Base-by-base conservation (phyloP, 805 yeast genomes). In the Starmerella tilneyi region DNA sequence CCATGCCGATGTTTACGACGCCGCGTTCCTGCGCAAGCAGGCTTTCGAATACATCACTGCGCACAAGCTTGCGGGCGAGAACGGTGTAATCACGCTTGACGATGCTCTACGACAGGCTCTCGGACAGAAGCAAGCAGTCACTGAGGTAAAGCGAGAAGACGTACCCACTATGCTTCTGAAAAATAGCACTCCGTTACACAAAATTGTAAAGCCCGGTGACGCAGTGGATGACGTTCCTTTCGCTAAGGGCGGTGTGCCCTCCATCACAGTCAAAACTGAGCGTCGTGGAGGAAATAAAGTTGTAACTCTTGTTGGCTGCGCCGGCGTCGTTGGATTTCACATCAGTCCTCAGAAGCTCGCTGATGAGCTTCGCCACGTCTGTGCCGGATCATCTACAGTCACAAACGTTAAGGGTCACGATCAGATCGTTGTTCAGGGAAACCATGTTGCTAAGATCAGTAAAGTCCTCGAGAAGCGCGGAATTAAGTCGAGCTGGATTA, bases 381-480 rank as follows among this genome's bases (percentile, higher is more conserved):
- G 97, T 60, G 88, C 95, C 11, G 95, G 96, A 0, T 84, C 96
- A 0, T 73, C 92, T 0, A 78, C 95, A 0, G 52, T 63, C 3
- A 45, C 52, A 6, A 64, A 59, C 33, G 80, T 79, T 0, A 76
- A 74, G 23, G 73, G 76, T 13, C 74, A 73, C 31, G 61, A 69
- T 32, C 94, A 84, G 56, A 85, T 92, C 4, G 72, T 78, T 38
- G 94, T 92, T 2, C 97, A 92, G 65, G 98, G 98, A 0, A 82
- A 89, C 2, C 97, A 89, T 55, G 56, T 80, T 46, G 61, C 61
- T 24, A 72, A 74, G 57, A 78, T 78, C 40, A 58, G 69, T 16
- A 55, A 65, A 41, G 72, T 74, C 37, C 60, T 72, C 23, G 62
- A 61, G 36, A 55, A 56, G 5, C 57, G 63, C 17, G 66, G 67